Evolutionary conservation across 331 rosid species (phyloP).

Genomic region (Cucumis variabilis): DNA sequence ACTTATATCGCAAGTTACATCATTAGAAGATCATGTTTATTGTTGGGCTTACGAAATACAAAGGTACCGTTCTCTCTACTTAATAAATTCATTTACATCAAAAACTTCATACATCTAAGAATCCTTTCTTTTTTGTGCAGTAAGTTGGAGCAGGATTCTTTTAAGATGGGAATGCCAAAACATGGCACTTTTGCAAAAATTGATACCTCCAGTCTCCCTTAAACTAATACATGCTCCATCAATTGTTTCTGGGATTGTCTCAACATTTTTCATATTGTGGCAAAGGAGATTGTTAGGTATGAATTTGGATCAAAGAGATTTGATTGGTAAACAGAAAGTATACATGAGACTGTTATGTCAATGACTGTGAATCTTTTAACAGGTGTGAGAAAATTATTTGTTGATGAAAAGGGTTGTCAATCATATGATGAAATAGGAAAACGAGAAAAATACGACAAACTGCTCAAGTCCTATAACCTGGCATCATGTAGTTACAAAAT

Average conservation of each 20-base stretch:
- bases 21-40: constrained; percentile 82
- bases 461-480: constrained; percentile 31
- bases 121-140: constrained; percentile 55
- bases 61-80: constrained; percentile 57
- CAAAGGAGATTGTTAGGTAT: constrained; percentile 49
- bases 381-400: constrained; percentile 52
- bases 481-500: constrained; percentile 42
- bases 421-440: constrained; percentile 37
- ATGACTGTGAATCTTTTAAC: constrained; percentile 69
- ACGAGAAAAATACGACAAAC: constrained; percentile 26
- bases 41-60: constrained; percentile 79
- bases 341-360: constrained; percentile 69
- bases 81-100: constrained; percentile 2
- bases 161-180: constrained; percentile 34
- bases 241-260: constrained; percentile 80
- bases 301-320: constrained; percentile 45
- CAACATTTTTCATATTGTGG: constrained; percentile 46
- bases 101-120: background rate
- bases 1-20: constrained; percentile 84
- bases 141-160: constrained; percentile 61
- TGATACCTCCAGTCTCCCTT: constrained; percentile 40
- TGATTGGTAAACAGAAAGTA: constrained; percentile 67
- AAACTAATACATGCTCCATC: constrained; percentile 50
- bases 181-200: constrained; percentile 34
- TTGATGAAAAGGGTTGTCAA: constrained; percentile 40